phyloP scores from a whole-genome alignment of 1,284 basidiomycete species.

The Puccinia hordei region DNA sequence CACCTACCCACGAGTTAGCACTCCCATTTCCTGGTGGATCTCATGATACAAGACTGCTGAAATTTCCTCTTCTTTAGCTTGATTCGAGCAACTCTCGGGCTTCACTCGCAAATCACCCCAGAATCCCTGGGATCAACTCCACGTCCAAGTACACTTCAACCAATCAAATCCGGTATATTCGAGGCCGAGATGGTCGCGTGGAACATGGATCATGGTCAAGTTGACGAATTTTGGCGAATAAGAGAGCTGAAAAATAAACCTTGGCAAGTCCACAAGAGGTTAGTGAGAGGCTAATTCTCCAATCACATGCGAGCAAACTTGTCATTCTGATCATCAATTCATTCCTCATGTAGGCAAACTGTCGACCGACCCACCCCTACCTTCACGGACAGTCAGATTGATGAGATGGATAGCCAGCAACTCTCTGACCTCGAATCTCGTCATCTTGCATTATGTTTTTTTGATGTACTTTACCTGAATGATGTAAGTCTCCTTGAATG shows the following conservation, averaged over 20 bases:
- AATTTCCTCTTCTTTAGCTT: constrained; percentile 61
- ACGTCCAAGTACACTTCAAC: not conserved
- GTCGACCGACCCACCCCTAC: not conserved
- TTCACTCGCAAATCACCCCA: constrained; percentile 56
- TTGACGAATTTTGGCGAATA: constrained; percentile 63
- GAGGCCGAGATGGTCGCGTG: constrained; percentile 87
- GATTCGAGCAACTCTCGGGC: constrained; percentile 68
- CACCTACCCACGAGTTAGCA: constrained; percentile 69
- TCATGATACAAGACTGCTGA: not conserved
- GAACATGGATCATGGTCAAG: constrained; percentile 63
- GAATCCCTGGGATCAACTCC: constrained; percentile 30
- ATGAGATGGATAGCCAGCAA: constrained; percentile 62
- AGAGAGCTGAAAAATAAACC: constrained; percentile 26
- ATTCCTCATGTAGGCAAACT: not conserved
- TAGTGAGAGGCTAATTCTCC: not conserved
- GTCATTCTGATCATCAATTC: not conserved
- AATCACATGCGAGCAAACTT: not conserved
- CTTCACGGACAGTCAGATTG: constrained; percentile 57
- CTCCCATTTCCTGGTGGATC: not conserved
- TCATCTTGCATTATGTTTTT: constrained; percentile 78
- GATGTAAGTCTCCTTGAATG: constrained; percentile 65
- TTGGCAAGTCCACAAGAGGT: not conserved
- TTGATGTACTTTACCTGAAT: constrained; percentile 74
- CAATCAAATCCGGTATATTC: constrained; percentile 64
- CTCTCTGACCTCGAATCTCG: constrained; percentile 61